phyloP scores from a whole-genome alignment of 768 basidiomycete species.

The Boletus tomentosulus region DNA sequence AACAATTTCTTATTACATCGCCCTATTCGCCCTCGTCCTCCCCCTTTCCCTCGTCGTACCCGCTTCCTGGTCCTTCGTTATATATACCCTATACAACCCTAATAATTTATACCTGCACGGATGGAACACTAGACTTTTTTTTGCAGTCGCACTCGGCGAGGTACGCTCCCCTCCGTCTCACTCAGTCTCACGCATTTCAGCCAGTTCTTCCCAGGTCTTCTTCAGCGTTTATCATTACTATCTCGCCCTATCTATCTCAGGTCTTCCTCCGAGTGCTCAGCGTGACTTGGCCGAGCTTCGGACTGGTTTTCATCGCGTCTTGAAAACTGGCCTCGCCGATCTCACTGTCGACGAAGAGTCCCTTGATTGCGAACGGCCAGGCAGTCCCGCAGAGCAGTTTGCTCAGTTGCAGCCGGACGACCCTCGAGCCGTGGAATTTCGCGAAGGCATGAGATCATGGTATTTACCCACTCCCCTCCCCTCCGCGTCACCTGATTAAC shows the following conservation, averaged over 20 bases:
- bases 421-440: conserved; percentile 69
- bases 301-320: conserved; percentile 53
- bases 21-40: conserved; percentile 50
- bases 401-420: conserved; percentile 57
- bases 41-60: conserved; percentile 65
- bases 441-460: conserved; percentile 60
- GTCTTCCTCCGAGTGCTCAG: conserved; percentile 40
- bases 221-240: conserved; percentile 65
- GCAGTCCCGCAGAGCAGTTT: conserved; percentile 59
- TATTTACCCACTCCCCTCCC: conserved; percentile 12
- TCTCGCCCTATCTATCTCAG: conserved; percentile 46
- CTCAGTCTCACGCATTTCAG: not conserved
- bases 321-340: conserved; percentile 60
- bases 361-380: conserved; percentile 45
- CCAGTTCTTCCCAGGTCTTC: conserved; percentile 43
- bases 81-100: conserved; percentile 43
- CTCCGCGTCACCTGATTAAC: not conserved
- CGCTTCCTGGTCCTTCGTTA: conserved; percentile 59
- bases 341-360: conserved; percentile 56
- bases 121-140: conserved; percentile 36
- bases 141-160: conserved; percentile 56
- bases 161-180: conserved; percentile 33
- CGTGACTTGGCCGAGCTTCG: conserved; percentile 56
- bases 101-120: conserved; percentile 39
- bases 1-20: conserved; percentile 52